phyloP scores from a whole-genome alignment of 805 yeast species.

The Sungouiozyma intestinalis region DNA sequence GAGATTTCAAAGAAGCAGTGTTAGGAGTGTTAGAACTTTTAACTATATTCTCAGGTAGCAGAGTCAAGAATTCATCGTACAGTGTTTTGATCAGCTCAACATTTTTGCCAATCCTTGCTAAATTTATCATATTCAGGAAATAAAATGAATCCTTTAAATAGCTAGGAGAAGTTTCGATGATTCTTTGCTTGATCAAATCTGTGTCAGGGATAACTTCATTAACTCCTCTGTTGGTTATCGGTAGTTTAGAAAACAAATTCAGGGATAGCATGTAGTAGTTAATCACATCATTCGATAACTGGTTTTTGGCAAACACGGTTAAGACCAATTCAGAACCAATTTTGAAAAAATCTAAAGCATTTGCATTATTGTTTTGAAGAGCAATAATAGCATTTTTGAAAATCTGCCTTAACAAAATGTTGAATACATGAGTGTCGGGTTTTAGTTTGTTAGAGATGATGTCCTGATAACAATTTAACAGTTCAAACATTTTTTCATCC shows the following conservation, averaged over 20 bases:
- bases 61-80: slow-evolving; percentile 31
- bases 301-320: slow-evolving; percentile 34
- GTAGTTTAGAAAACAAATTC: slow-evolving; percentile 30
- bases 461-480: slow-evolving; percentile 61
- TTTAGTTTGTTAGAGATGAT: slow-evolving; percentile 42
- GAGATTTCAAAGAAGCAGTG: slow-evolving; percentile 15
- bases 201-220: not conserved
- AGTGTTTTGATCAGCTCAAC: slow-evolving; percentile 30
- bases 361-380: slow-evolving; percentile 28
- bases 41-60: slow-evolving; percentile 1
- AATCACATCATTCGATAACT: slow-evolving; percentile 33
- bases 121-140: slow-evolving; percentile 32
- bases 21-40: slow-evolving; percentile 3
- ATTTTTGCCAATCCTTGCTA: slow-evolving; percentile 32
- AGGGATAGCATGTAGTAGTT: slow-evolving; percentile 39
- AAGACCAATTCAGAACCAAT: slow-evolving; percentile 40
- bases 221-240: slow-evolving; percentile 20
- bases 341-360: slow-evolving; percentile 38
- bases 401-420: slow-evolving; percentile 40
- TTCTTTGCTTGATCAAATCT: slow-evolving; percentile 3
- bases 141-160: slow-evolving; percentile 26
- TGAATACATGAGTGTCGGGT: slow-evolving; percentile 48
- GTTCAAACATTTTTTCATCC: slow-evolving; percentile 50
- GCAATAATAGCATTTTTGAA: slow-evolving; percentile 40
- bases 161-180: slow-evolving; percentile 11